Evolutionary conservation across 768 basidiomycete genomes (phyloP).

Genomic region (Lentinula edodes): DNA sequence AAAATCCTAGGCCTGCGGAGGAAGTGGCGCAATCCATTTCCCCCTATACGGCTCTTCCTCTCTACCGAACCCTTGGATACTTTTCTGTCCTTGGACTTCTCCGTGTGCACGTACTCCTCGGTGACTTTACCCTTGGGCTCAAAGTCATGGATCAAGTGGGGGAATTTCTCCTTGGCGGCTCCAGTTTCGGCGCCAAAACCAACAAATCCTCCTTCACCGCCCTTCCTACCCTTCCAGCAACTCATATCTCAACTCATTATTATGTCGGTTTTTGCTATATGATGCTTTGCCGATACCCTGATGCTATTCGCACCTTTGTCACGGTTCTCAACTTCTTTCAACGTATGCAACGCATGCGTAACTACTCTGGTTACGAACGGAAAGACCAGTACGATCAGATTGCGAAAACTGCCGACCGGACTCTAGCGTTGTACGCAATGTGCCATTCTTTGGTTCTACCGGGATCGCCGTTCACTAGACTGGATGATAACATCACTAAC

Average conservation of each 20-base stretch:
- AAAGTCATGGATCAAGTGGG: constrained; percentile 95
- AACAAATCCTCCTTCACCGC: constrained; percentile 4
- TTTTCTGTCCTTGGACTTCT: constrained; percentile 95
- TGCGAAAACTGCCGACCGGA: constrained; percentile 94
- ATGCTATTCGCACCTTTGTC: constrained; percentile 92
- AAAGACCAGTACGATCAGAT: constrained; percentile 99
- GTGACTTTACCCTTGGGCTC: constrained; percentile 91
- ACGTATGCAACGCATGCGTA: constrained; percentile 94
- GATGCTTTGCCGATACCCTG: constrained; percentile 89
- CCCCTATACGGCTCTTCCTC: constrained; percentile 72
- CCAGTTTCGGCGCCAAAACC: constrained; percentile 2
- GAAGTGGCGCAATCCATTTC: constrained; percentile 56
- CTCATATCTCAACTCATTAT: constrained; percentile 92
- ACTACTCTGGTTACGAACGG: constrained; percentile 77
- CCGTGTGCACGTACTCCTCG: constrained; percentile 92
- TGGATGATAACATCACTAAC: constrained; percentile 93
- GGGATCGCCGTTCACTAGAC: constrained; percentile 66
- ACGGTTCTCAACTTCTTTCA: constrained; percentile 93
- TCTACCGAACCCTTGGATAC: constrained; percentile 95
- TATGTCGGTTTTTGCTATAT: constrained; percentile 97
- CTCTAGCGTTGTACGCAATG: constrained; percentile 94
- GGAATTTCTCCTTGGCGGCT: constrained; percentile 5
- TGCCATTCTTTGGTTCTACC: constrained; percentile 64
- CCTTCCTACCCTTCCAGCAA: constrained; percentile 92
- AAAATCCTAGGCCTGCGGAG: constrained; percentile 51